A percentile compares a stretch with the other conserved stretches of the same genome.
Evolutionary conservation across 257 asterid species (phyloP).

Genomic region (Hygrophila difformis): DNA sequence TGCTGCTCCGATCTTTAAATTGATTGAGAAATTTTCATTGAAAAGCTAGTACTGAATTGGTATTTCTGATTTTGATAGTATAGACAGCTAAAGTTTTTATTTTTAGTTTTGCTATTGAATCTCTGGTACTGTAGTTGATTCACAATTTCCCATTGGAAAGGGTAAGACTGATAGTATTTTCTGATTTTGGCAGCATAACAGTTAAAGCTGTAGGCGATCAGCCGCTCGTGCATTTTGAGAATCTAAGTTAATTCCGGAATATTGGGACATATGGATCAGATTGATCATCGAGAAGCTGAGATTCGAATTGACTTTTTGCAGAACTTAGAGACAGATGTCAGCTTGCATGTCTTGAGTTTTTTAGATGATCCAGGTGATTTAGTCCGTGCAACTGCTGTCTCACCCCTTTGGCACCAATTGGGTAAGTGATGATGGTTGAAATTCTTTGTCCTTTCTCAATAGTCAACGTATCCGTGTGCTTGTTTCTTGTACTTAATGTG

Average conservation of each 20-base stretch:
- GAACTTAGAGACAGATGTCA: conserved; percentile 41
- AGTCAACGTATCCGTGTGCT: background rate
- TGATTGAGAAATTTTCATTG: too few relatives aligned
- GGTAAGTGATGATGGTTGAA: conserved; percentile 35
- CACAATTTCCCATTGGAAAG: background rate
- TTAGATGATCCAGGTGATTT: conserved; percentile 67
- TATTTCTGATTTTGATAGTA: too few relatives aligned
- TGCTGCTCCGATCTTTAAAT: too few relatives aligned
- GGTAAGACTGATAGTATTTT: background rate
- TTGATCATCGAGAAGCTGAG: conserved; percentile 29
- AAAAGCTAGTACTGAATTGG: too few relatives aligned
- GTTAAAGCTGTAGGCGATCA: background rate
- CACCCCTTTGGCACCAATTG: conserved; percentile 54
- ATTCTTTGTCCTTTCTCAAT: background rate
- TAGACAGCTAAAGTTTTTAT: background rate
- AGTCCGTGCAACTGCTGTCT: conserved; percentile 47
- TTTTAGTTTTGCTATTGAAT: background rate
- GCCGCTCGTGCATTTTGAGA: conserved; percentile 4
- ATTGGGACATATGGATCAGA: conserved; percentile 18
- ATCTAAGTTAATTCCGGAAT: conserved; percentile 10
- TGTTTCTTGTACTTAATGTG: conserved; percentile 1
- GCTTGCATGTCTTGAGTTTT: conserved; percentile 33
- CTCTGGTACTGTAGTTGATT: background rate
- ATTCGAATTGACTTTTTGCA: conserved; percentile 36
- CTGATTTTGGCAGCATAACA: background rate